Percentiles rank a stretch among this genome's conserved stretches.
phyloP scores from a whole-genome alignment of 1,284 basidiomycete genomes.

The Cerrena zonata region DNA sequence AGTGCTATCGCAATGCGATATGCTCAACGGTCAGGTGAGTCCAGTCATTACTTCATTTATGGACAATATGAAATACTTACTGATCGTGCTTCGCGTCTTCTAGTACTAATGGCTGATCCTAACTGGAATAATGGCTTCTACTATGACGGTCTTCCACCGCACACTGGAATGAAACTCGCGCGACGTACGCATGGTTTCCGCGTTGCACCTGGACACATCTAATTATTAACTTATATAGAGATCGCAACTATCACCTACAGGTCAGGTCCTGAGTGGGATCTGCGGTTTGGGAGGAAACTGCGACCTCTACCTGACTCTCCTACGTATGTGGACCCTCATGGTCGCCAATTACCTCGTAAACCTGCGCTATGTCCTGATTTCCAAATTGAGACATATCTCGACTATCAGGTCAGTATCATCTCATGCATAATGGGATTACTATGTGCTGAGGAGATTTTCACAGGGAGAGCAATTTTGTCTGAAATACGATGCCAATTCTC shows the following conservation, averaged over 20 bases:
- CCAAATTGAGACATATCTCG: constrained; percentile 96
- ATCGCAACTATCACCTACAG: constrained; percentile 99
- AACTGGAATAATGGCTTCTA: constrained; percentile 99
- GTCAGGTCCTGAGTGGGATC: constrained; percentile 98
- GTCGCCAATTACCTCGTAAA: constrained; percentile 34
- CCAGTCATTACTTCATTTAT: background rate
- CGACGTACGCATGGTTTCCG: constrained; percentile 59
- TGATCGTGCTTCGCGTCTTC: constrained; percentile 2
- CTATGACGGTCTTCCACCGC: constrained; percentile 90
- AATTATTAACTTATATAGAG: constrained; percentile 44
- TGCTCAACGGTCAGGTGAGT: constrained; percentile 87
- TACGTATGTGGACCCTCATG: background rate
- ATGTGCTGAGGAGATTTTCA: background rate
- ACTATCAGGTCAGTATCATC: constrained; percentile 80
- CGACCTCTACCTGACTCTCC: constrained; percentile 35
- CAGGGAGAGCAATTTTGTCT: constrained; percentile 93
- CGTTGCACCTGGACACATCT: background rate
- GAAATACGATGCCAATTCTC: constrained; percentile 98
- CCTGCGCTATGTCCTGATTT: constrained; percentile 94
- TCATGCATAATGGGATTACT: no score
- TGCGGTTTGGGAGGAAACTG: constrained; percentile 84
- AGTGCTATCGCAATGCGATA: constrained; percentile 92
- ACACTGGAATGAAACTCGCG: constrained; percentile 97
- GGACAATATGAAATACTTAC: constrained; percentile 9
- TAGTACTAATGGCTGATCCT: constrained; percentile 97